phyloP scores from a whole-genome alignment of 75 land plant species.

The Sequoiadendron giganteum region DNA sequence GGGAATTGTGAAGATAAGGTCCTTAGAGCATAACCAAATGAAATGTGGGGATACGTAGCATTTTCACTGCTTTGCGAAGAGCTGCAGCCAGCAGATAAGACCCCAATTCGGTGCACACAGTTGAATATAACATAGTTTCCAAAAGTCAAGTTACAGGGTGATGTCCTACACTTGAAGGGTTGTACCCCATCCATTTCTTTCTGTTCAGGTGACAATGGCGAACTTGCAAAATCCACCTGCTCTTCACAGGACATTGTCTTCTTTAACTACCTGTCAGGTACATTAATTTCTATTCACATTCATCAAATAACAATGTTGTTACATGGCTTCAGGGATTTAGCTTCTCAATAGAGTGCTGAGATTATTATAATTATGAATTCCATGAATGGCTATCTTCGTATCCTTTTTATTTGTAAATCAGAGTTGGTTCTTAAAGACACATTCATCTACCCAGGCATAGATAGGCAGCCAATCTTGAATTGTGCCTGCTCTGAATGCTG shows the following conservation, averaged over 20 bases:
- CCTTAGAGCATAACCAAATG: neutral
- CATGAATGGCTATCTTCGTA: neutral
- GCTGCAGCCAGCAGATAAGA: neutral
- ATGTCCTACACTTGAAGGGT: neutral
- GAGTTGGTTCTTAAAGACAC: neutral
- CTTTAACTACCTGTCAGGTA: constrained; percentile 8
- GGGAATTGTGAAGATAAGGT: neutral
- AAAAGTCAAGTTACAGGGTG: neutral
- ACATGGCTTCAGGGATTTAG: neutral
- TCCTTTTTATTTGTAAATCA: neutral
- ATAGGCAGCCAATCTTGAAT: neutral
- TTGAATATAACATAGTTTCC: neutral
- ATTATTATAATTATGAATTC: neutral
- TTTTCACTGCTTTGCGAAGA: neutral
- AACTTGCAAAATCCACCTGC: neutral
- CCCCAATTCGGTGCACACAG: neutral
- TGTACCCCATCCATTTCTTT: neutral
- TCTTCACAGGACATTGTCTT: neutral
- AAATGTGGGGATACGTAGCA: neutral
- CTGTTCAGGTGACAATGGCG: constrained; percentile 2
- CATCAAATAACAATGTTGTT: neutral
- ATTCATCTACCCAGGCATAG: neutral
- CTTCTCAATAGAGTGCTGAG: neutral
- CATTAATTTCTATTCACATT: neutral
- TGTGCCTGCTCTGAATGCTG: neutral